Evolutionary conservation across 2,329 filamentous ascomycete genomes (phyloP), one percentile per base, ranked within the genome.

Genomic region (Berkeleyomyces basicola): DNA sequence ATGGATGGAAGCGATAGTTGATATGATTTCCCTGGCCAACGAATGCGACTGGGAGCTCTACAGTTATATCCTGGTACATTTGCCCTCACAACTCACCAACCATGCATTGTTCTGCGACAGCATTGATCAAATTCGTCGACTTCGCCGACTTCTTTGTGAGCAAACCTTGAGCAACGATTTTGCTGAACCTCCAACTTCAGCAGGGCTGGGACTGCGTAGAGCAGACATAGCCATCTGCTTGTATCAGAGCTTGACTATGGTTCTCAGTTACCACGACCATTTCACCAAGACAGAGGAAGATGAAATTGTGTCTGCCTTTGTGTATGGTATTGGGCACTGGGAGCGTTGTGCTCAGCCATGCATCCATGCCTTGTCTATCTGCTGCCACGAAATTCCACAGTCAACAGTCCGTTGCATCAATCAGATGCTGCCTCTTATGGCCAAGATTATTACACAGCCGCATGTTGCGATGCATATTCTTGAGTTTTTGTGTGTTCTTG

Each of bases 381-480:
- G 92, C 75, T 96, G 91, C 71, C 90, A 96, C 69, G 93, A 99
- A 72, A 81, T 96, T 36, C 91, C 93, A 2, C 80, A 87, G 16
- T 92, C 92, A 10, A 88, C 91, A 60, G 89, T 87, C 70, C 95
- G 92, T 70, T 86, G 85, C 23, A 78, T 97, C 65, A 87, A 92
- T 55, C 87, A 84, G 55, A 89, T 97, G 67, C 78, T 99, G 62
- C 87, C 91, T 69, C 92, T 90, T 71, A 95, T 99, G 88, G 87
- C 91, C 0, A 89, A 91, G 68, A 95, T 96, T 69, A 95, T 99
- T 69, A 97, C 93, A 0, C 91, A 96, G 69, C 85, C 90, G 5
- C 84, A 91, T 63, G 87, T 96, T 43, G 90, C 92, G 7, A 87
- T 96, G 65, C 93, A 99, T 70, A 95, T 99, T 65, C 78, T 99